Evolutionary conservation across 768 basidiomycete genomes (phyloP).

Genomic region (Myochromella boudieri): DNA sequence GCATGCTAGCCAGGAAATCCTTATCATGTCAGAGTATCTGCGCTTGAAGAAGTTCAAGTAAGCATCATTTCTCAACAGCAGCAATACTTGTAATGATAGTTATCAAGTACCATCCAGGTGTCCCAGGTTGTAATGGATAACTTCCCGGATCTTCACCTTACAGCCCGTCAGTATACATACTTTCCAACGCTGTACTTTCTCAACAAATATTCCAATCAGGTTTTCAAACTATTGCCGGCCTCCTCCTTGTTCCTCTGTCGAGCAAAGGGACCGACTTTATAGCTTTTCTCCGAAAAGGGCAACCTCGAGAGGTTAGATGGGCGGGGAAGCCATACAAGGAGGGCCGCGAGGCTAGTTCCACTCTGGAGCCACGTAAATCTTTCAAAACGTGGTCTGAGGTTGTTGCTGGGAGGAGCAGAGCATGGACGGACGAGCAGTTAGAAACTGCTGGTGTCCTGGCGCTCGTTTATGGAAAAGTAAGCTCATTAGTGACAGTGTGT

Average conservation of each 20-base stretch:
- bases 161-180: slow-evolving; percentile 33
- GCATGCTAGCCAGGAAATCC: slow-evolving; percentile 75
- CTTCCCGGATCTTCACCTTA: slow-evolving; percentile 69
- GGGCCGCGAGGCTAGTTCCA: slow-evolving; percentile 28
- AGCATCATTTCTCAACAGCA: background rate
- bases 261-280: slow-evolving; percentile 77
- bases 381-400: slow-evolving; percentile 82
- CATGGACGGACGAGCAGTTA: slow-evolving; percentile 82
- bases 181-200: background rate
- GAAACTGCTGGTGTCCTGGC: slow-evolving; percentile 81
- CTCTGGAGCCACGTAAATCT: slow-evolving; percentile 73
- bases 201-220: slow-evolving; percentile 27
- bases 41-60: slow-evolving; percentile 67
- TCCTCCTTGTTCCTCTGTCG: slow-evolving; percentile 76
- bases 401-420: slow-evolving; percentile 63
- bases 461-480: slow-evolving; percentile 73
- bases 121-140: slow-evolving; percentile 68
- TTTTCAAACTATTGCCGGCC: slow-evolving; percentile 66
- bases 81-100: background rate
- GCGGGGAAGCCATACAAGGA: slow-evolving; percentile 70
- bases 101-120: slow-evolving; percentile 60
- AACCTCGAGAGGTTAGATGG: slow-evolving; percentile 71
- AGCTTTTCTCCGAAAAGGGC: slow-evolving; percentile 75
- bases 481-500: background rate
- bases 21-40: slow-evolving; percentile 79